Base-by-base conservation (phyloP, 2,329 filamentous ascomycete genomes). In the Pseudogymnoascus pannorum region DNA sequence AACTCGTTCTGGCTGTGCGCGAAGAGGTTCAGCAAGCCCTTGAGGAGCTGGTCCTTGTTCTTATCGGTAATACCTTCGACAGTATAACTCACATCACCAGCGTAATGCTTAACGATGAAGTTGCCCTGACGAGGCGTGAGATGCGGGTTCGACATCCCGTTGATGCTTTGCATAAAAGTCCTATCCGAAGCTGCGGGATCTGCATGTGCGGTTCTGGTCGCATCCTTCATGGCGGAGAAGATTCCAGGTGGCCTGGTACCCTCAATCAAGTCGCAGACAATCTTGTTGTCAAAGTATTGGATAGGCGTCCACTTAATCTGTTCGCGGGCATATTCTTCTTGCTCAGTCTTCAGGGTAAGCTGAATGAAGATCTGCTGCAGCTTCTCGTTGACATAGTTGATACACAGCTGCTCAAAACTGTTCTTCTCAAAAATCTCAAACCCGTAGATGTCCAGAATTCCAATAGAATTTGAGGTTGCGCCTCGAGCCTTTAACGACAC, bases 381-480 rank as follows among this genome's bases (percentile, higher is more conserved):
- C 76, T 99, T 99, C 77, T 99, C 94, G 75, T 99, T 99, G 72
- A 97, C 95, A 72, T 97, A 99, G 79, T 99, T 99, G 81, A 99
- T 99, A 77, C 94, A 99, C 6, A 99, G 84, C 76, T 99, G 94
- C 74, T 99, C 94, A 70, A 99, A 99, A 66, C 91, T 97, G 78
- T 99, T 99, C 78, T 93, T 94, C 73, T 99, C 94, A 68, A 99
- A 99, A 68, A 99, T 99, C 73, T 99, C 94, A 71, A 99, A 99
- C 2, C 94, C 94, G 73, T 99, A 99, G 68, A 99, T 99, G 81
- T 99, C 94, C 67, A 99, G 81, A 72, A 99, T 97, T 72, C 94
- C 94, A 67, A 99, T 94, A 2, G 90, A 90, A 73, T 97, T 94
- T 42, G 85, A 78, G 3, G 92, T 83, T 0, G 84, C 77, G 57